Evolutionary conservation across 1,284 basidiomycete genomes (phyloP).

Genomic region (Chondrostereum purpureum): DNA sequence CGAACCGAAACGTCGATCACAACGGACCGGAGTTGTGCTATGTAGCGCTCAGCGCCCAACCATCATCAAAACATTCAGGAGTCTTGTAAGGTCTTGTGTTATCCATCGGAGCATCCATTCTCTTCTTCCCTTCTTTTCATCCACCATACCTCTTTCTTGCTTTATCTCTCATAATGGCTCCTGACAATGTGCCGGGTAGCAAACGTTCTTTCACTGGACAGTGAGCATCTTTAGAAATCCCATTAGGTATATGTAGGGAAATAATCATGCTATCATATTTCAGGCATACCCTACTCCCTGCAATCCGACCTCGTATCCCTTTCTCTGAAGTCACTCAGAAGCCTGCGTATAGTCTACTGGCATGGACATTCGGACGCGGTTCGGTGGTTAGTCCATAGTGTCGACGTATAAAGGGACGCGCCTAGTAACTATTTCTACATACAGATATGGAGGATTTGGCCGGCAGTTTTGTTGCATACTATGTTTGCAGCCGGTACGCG

Average conservation of each 20-base stretch:
- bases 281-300: constrained; percentile 1
- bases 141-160: not conserved
- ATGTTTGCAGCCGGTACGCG: constrained; percentile 41
- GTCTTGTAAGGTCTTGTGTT: too few relatives aligned
- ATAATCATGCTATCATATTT: too few relatives aligned
- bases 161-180: not conserved
- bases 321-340: constrained; percentile 3
- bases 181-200: not conserved
- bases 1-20: too few relatives aligned
- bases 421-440: too few relatives aligned
- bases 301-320: not conserved
- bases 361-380: constrained; percentile 57
- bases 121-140: not conserved
- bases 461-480: constrained; percentile 56
- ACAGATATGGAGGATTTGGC: constrained; percentile 64
- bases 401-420: too few relatives aligned
- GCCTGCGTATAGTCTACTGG: constrained; percentile 27
- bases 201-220: constrained; percentile 6
- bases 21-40: too few relatives aligned
- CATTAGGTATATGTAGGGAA: too few relatives aligned
- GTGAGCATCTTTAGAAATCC: too few relatives aligned
- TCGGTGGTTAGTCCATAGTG: constrained; percentile 34
- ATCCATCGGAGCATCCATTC: not conserved
- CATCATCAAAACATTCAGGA: too few relatives aligned
- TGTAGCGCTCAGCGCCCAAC: too few relatives aligned